Conservation (phyloP, 371 early-diverging fungal genomes). For the Apophysomyces variabilis region DNA sequence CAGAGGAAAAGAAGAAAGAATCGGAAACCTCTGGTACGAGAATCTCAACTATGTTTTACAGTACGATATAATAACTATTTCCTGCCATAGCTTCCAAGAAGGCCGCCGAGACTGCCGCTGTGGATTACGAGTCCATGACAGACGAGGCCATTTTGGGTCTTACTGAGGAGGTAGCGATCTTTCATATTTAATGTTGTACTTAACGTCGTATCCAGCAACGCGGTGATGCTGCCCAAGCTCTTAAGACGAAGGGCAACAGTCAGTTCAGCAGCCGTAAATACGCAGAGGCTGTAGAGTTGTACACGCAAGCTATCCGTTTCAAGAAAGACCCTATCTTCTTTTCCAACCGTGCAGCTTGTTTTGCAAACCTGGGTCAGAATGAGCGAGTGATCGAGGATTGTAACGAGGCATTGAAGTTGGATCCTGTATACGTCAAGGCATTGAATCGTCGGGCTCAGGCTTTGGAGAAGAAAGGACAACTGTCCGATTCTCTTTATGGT, state of each 20-base stretch:
- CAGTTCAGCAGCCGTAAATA: slow-evolving; percentile 84
- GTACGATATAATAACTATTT: background rate
- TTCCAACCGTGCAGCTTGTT: slow-evolving; percentile 95
- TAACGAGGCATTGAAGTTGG: slow-evolving; percentile 71
- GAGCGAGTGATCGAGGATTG: slow-evolving; percentile 78
- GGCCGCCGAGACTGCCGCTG: slow-evolving; percentile 29
- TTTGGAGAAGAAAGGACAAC: slow-evolving; percentile 68
- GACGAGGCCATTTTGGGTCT: slow-evolving; percentile 64
- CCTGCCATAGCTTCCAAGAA: slow-evolving; percentile 22
- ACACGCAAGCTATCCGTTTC: slow-evolving; percentile 87
- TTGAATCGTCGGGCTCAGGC: slow-evolving; percentile 86
- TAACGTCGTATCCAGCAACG: slow-evolving; percentile 48
- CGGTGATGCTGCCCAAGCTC: slow-evolving; percentile 66
- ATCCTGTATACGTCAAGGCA: slow-evolving; percentile 83
- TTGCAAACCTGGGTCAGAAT: slow-evolving; percentile 71
- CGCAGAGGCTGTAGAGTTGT: slow-evolving; percentile 83
- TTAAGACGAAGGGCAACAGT: slow-evolving; percentile 90
- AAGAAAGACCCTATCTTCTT: slow-evolving; percentile 84
- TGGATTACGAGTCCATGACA: slow-evolving; percentile 57
- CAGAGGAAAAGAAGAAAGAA: slow-evolving; percentile 29
- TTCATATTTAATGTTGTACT: slow-evolving; percentile 5
- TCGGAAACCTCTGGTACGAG: slow-evolving; percentile 20
- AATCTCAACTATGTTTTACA: background rate
- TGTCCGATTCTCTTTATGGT: slow-evolving; percentile 83
- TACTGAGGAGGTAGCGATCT: slow-evolving; percentile 48